These are phyloP conservation scores for Camelina hispida DNA, from an alignment of 345 rosid species.

Conservation along the genomic window DNA sequence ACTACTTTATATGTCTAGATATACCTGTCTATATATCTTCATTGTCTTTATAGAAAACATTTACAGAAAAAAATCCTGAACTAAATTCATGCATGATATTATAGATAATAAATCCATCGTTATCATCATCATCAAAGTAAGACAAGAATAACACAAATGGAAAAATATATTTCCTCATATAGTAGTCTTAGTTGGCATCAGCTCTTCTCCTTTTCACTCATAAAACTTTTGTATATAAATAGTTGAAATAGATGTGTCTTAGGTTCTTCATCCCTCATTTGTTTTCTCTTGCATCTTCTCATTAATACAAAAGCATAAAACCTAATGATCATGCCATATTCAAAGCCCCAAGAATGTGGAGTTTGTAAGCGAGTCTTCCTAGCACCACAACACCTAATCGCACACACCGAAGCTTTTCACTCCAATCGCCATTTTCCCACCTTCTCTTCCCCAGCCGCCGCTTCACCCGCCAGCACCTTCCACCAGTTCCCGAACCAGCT, in stretches of 20 bases:
- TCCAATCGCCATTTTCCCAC: not conserved
- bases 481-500: not conserved
- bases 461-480: not conserved
- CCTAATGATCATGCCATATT: not conserved
- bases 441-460: constrained; percentile 13
- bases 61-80: not conserved
- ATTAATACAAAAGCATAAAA: not conserved
- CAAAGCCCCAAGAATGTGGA: constrained; percentile 22
- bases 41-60: not conserved
- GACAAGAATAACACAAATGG: not conserved
- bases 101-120: not conserved
- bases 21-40: not conserved
- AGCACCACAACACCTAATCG: constrained; percentile 6
- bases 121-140: constrained; percentile 11
- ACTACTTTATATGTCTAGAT: constrained; percentile 24
- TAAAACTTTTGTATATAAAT: constrained; percentile 27
- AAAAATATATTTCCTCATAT: constrained; percentile 24
- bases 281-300: not conserved
- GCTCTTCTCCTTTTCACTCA: not conserved
- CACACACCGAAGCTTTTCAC: constrained; percentile 25
- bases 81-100: constrained; percentile 29
- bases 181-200: not conserved
- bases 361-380: constrained; percentile 20
- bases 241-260: constrained; percentile 18
- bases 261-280: not conserved